Percentiles rank a stretch among this genome's conserved stretches.
Conservation (phyloP, 1,284 basidiomycete species). For the Agaricales sp. region DNA sequence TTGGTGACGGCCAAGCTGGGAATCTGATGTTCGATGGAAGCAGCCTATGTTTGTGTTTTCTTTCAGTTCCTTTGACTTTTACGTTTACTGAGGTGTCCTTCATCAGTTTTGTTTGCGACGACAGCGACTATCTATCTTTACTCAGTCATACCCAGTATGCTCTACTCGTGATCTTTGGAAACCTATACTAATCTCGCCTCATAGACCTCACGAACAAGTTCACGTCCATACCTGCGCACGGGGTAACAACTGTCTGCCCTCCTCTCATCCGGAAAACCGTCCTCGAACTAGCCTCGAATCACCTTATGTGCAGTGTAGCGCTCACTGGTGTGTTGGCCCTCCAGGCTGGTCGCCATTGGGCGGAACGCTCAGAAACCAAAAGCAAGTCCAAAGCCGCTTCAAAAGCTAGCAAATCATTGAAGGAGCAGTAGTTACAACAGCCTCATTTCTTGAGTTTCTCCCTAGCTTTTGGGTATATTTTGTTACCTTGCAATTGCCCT, state of each 20-base stretch:
- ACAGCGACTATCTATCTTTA: conserved; percentile 59
- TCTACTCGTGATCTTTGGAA: conserved; percentile 4
- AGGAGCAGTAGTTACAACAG: too few species aligned
- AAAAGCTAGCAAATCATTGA: not conserved
- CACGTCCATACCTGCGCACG: conserved; percentile 35
- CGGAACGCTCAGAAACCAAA: conserved; percentile 44
- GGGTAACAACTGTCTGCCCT: conserved; percentile 31
- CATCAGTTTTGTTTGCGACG: conserved; percentile 59
- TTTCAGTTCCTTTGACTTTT: conserved; percentile 4
- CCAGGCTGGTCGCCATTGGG: conserved; percentile 75
- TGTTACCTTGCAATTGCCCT: too few species aligned
- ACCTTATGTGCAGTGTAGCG: conserved; percentile 74
- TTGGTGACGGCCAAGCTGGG: conserved; percentile 63
- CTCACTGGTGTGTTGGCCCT: conserved; percentile 71
- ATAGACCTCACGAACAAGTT: conserved; percentile 49
- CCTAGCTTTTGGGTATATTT: not conserved
- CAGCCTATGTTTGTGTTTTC: conserved; percentile 55
- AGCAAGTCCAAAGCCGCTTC: not conserved
- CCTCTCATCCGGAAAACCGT: conserved; percentile 44
- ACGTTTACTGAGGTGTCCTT: not conserved
- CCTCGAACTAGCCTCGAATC: conserved; percentile 67
- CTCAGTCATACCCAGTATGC: conserved; percentile 67
- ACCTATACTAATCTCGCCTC: conserved; percentile 6
- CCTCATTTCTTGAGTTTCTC: too few species aligned
- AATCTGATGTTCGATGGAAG: conserved; percentile 85